Conservation (phyloP, 768 basidiomycete species). For the Crepidotus variabilis region DNA sequence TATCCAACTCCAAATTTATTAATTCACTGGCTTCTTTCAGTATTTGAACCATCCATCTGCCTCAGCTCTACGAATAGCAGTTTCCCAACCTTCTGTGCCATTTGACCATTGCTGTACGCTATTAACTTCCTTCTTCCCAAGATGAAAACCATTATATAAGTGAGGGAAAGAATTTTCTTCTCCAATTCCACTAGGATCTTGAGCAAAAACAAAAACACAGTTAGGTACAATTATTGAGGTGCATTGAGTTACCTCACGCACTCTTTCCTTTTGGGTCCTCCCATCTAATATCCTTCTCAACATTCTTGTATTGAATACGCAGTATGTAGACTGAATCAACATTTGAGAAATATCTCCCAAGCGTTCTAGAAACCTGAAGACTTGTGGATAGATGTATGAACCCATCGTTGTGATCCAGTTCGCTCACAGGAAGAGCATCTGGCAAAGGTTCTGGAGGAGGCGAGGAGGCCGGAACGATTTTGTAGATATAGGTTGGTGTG, state of each 20-base stretch:
- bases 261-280: constrained; percentile 38
- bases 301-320: constrained; percentile 34
- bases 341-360: constrained; percentile 40
- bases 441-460: constrained; percentile 39
- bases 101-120: constrained; percentile 24
- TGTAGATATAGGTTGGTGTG: constrained; percentile 55
- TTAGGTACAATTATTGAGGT: neutral
- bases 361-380: constrained; percentile 41
- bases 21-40: constrained; percentile 4
- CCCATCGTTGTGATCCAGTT: constrained; percentile 40
- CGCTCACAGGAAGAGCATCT: constrained; percentile 42
- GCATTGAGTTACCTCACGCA: constrained; percentile 3
- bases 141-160: constrained; percentile 39
- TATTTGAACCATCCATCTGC: constrained; percentile 20
- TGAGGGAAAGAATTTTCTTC: constrained; percentile 50
- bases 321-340: constrained; percentile 37
- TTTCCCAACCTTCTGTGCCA: constrained; percentile 14
- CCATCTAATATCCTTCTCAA: constrained; percentile 43
- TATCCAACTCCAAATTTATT: too few species aligned
- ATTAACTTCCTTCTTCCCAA: constrained; percentile 46
- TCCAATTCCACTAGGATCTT: constrained; percentile 36
- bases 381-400: constrained; percentile 59
- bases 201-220: neutral
- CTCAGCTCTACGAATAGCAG: constrained; percentile 14
- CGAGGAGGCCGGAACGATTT: constrained; percentile 43